Conservation (phyloP, 75 land plant species). For the Selaginella moellendorffii region DNA sequence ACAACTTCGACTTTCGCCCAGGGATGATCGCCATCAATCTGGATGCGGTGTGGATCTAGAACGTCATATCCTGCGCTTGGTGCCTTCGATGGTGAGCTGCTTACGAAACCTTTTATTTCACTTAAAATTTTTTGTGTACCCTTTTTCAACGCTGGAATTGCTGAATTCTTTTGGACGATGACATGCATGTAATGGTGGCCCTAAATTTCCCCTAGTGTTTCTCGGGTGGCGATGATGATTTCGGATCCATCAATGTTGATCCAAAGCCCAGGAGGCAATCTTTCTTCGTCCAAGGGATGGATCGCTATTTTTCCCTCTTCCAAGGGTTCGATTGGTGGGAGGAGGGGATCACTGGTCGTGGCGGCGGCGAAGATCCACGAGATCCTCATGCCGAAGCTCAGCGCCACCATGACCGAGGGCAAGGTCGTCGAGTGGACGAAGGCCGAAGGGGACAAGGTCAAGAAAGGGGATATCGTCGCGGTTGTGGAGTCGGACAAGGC, state of each 20-base stretch:
- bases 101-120: no score
- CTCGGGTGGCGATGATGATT: no score
- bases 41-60: constrained; percentile 11
- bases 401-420: constrained; percentile 98
- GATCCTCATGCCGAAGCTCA: constrained; percentile 97
- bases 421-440: constrained; percentile 94
- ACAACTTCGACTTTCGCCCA: constrained; percentile 19
- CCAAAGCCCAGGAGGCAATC: neutral
- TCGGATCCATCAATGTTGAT: neutral
- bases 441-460: constrained; percentile 78
- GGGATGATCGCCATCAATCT: constrained; percentile 15
- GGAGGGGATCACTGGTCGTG: neutral
- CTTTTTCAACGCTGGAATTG: no score
- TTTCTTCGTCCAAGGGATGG: no score
- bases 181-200: no score
- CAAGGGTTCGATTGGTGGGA: no score
- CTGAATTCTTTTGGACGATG: no score
- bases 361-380: constrained; percentile 66
- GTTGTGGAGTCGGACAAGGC: constrained; percentile 99
- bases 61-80: no score
- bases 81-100: no score
- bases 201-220: no score
- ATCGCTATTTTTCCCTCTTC: no score
- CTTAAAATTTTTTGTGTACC: no score
- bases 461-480: constrained; percentile 92